Conservation (phyloP, 2,329 filamentous ascomycete genomes). For the Trichophyton benhamiae region DNA sequence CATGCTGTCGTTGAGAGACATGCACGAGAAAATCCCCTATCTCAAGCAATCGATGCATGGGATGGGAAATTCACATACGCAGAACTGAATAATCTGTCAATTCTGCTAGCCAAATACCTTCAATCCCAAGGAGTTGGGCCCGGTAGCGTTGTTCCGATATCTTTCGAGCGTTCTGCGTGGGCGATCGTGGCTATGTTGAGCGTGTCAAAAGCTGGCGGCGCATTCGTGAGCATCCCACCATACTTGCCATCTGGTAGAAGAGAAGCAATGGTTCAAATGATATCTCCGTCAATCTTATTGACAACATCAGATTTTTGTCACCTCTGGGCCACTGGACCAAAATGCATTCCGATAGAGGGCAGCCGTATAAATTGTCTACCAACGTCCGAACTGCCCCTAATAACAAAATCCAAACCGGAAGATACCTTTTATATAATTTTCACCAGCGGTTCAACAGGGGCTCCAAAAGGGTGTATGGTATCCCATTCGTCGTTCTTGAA, state of each 20-base stretch:
- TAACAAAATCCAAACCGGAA: background rate
- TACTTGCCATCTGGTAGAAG: conserved; percentile 8
- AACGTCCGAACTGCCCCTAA: conserved; percentile 25
- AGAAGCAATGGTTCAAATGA: conserved; percentile 8
- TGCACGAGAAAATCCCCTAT: conserved; percentile 8
- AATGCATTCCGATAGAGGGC: conserved; percentile 38
- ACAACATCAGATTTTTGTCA: conserved; percentile 9
- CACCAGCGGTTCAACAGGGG: conserved; percentile 39
- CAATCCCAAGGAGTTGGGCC: conserved; percentile 15
- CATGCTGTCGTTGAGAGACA: conserved; percentile 16
- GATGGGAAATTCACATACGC: conserved; percentile 14
- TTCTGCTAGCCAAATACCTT: conserved; percentile 6
- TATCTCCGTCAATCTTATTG: conserved; percentile 5
- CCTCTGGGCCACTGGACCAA: conserved; percentile 18
- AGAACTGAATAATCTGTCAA: conserved; percentile 15
- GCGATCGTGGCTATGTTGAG: conserved; percentile 12
- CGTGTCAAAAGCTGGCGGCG: conserved; percentile 13
- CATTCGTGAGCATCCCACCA: conserved; percentile 12
- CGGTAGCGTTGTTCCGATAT: conserved; percentile 9
- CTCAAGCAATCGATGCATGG: conserved; percentile 16
- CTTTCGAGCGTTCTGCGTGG: conserved; percentile 14
- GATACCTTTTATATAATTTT: conserved; percentile 54
- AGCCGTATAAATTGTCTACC: conserved; percentile 39
- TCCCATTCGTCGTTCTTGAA: conserved; percentile 43
- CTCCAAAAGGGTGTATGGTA: conserved; percentile 45